Percentiles rank a stretch among this genome's conserved stretches.
These are phyloP conservation scores for Dactylellina cionopaga DNA, from an alignment of 2,329 filamentous ascomycete species.

Conservation along the genomic window DNA sequence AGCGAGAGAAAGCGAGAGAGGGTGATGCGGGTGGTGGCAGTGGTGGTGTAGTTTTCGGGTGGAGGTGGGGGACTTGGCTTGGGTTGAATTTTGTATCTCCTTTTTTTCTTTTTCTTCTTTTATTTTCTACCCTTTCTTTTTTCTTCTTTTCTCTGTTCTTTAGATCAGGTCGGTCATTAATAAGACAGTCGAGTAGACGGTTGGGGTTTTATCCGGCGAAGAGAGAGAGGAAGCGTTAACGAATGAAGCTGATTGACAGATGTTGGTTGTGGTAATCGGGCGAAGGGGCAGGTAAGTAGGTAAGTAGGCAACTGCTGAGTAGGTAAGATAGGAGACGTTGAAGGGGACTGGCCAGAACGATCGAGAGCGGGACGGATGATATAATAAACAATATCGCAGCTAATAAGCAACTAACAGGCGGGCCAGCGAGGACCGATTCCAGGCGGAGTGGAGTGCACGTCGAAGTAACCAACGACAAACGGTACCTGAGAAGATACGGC, in stretches of 20 bases:
- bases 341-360: slow-evolving; percentile 30
- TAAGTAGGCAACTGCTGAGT: not conserved
- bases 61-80: no score
- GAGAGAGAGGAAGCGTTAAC: no score
- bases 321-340: slow-evolving; percentile 2
- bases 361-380: slow-evolving; percentile 11
- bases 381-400: not conserved
- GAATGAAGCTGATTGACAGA: no score
- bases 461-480: not conserved
- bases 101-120: no score
- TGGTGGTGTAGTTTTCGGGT: slow-evolving; percentile 9
- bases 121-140: no score
- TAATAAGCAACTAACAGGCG: not conserved
- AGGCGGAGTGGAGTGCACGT: slow-evolving; percentile 18
- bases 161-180: no score
- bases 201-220: no score
- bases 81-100: slow-evolving; percentile 10
- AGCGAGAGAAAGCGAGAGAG: not conserved
- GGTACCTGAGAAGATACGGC: not conserved
- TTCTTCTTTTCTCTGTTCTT: no score
- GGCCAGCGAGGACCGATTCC: slow-evolving; percentile 21
- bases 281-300: not conserved
- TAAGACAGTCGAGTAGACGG: no score
- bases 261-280: slow-evolving; percentile 1
- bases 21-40: not conserved